Evolutionary conservation across 1,284 basidiomycete genomes (phyloP), one percentile per base, ranked within the genome.

Genomic region (Ganoderma boninense): DNA sequence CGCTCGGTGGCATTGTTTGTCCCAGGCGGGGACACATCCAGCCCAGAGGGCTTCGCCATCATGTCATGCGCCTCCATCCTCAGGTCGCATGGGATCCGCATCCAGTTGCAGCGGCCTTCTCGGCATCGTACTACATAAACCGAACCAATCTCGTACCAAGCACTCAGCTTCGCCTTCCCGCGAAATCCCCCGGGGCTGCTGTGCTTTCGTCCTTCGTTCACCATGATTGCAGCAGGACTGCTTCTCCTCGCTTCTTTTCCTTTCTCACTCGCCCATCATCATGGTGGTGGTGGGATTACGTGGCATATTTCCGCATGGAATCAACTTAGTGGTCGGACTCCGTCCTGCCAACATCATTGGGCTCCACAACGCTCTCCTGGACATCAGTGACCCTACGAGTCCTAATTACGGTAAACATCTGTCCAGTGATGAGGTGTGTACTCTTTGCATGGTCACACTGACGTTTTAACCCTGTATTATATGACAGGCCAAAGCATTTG

Each of bases 291-390:
- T 32, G 32, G 32, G 32, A 32, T 5, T 54, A 2, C 13, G 4
- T 8, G 23, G 23, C 13, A 11, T 26, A 13, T 54, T 54, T 54
- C 10, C n/a, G 13, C 8, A 2, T 23, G n/a, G n/a, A 18, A 40
- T 62, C 20, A 43, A 2, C n/a, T 23, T 62, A 40, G 38, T 43
- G 16, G n/a, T 43, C 1, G 38, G 38, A 10, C 77, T 79, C 42
- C 75, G 74, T 16, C 77, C 76, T 32, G 71, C 65, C 54, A 62
- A 81, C 65, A 71, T 76, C 46, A 63, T 70, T 29, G 81, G 80
- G 5, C 78, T 82, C 10, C 77, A 81, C 73, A 73, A 76, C 54
- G 74, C 71, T n/a, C 73, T 82, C 16, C 76, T 71, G 69, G 78
- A 75, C 20, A 78, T 80, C 57, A 73, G 72, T 56, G 66, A 68